phyloP scores from a whole-genome alignment of 2,329 filamentous ascomycete genomes.

The Hysterium pulicare region DNA sequence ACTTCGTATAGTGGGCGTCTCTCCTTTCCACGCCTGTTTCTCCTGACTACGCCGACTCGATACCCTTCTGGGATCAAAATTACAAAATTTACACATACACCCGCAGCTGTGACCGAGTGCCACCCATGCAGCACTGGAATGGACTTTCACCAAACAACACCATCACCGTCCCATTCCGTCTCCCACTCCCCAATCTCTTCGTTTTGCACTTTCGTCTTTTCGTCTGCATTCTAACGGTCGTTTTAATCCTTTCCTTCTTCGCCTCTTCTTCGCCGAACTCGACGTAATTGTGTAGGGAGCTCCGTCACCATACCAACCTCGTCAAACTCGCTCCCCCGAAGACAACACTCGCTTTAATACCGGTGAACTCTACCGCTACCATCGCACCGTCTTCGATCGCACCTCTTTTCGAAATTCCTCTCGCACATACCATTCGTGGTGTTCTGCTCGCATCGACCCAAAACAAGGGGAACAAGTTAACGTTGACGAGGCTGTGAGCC shows the following conservation, averaged over 20 bases:
- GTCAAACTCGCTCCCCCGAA: too few relatives aligned
- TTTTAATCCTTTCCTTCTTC: constrained; percentile 14
- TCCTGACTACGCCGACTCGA: too few relatives aligned
- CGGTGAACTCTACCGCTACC: too few relatives aligned
- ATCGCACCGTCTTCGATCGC: background rate
- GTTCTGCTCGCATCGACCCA: background rate
- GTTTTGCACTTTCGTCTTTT: constrained; percentile 12
- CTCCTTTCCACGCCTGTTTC: background rate
- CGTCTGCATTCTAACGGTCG: constrained; percentile 23
- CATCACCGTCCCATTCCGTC: constrained; percentile 8
- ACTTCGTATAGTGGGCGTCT: too few relatives aligned
- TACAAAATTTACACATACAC: too few relatives aligned
- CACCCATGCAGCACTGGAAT: too few relatives aligned
- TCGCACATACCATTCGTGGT: background rate
- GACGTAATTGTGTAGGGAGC: constrained; percentile 1
- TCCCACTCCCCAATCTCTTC: constrained; percentile 8
- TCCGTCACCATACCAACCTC: constrained; percentile 4
- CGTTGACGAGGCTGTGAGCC: constrained; percentile 23
- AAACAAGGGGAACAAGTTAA: too few relatives aligned
- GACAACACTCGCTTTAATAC: too few relatives aligned
- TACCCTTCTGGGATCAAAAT: background rate
- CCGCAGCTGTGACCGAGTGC: too few relatives aligned
- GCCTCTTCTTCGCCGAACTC: constrained; percentile 7
- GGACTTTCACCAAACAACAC: constrained; percentile 8
- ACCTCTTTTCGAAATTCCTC: background rate